A percentile compares a stretch with the other conserved stretches of the same genome.
These are phyloP conservation scores for Clarireedia hainanense DNA, from an alignment of 2,329 filamentous ascomycete genomes.

Conservation along the genomic window DNA sequence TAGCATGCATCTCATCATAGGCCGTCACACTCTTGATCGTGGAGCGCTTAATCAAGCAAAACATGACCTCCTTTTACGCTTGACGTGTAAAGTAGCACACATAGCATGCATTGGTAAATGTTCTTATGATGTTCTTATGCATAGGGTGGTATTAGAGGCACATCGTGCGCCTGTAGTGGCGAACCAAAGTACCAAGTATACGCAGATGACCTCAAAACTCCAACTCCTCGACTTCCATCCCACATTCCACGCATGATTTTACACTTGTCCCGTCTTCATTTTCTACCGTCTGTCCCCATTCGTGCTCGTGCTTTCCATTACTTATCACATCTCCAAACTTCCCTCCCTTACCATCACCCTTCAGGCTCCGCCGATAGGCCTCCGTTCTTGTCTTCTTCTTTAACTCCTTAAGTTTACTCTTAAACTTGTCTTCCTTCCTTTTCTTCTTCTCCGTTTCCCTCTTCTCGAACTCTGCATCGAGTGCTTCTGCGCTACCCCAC, in stretches of 20 bases:
- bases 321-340: conserved; percentile 72
- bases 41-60: no score
- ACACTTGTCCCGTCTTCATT: conserved; percentile 65
- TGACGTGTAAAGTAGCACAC: no score
- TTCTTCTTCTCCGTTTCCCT: conserved; percentile 73
- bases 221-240: conserved; percentile 71
- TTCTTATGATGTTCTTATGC: no score
- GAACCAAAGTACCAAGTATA: no score
- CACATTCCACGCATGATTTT: conserved; percentile 71
- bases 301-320: conserved; percentile 72
- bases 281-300: conserved; percentile 69
- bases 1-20: no score
- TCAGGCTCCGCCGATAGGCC: conserved; percentile 68
- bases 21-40: no score
- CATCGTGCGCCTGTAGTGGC: no score
- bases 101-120: no score
- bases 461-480: conserved; percentile 83
- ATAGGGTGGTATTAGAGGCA: no score
- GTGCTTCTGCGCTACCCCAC: conserved; percentile 79
- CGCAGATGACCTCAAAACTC: conserved; percentile 20
- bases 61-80: no score
- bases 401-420: conserved; percentile 76
- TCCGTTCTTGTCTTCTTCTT: conserved; percentile 93
- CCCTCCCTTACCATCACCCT: conserved; percentile 39
- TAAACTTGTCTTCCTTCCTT: conserved; percentile 86